Evolutionary conservation across 2,329 filamentous ascomycete species (phyloP), one percentile per base, ranked within the genome.

Genomic region (Colletotrichum higginsianum): DNA sequence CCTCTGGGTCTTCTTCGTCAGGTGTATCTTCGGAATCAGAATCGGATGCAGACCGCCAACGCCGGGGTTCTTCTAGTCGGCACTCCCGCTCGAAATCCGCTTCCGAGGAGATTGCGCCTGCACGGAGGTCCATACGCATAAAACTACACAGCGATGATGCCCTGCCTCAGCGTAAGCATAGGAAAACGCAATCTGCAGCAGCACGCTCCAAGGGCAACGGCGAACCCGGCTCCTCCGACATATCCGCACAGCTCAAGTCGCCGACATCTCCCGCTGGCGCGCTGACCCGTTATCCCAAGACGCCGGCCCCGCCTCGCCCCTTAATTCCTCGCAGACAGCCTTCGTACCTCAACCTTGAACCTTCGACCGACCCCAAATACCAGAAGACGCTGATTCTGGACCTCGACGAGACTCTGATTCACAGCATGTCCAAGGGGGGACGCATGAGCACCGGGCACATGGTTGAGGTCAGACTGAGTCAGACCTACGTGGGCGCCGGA

Each of bases 391-490:
- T 99, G 71, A 95, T 99, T 74, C 87, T 99, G 63, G 96, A 99
- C 80, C 89, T 99, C 21, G 96, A 99, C 82, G 96, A 99, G 83
- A 99, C 96, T 0, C 85, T 99, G 75, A 99, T 99, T 76, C 96
- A 99, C 86, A 98, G 95, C 82, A 95, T 98, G 88, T 95, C 96
- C 72, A 98, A 98, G 81, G 96, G 96, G 40, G 95, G 96, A 64
- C 90, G 96, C 71, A 98, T 98, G 92, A 96, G 94, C 77, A 96
- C 94, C 23, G 96, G 96, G 21, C 96, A 99, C 83, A 99, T 99
- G 96, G 95, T 99, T 63, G 96, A 99, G 84, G 96, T 99, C 74
- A 95, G 95, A 77, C 88, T 98, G 72, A 94, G 93, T 80, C 92
- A 92, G 69, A 91, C 90, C 73, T 84, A 90, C 66, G 88, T 94